Evolutionary conservation across 108 stramenopile genomes (phyloP), one percentile per base, ranked within the genome.

Genomic region (Bacterosira constricta): DNA sequence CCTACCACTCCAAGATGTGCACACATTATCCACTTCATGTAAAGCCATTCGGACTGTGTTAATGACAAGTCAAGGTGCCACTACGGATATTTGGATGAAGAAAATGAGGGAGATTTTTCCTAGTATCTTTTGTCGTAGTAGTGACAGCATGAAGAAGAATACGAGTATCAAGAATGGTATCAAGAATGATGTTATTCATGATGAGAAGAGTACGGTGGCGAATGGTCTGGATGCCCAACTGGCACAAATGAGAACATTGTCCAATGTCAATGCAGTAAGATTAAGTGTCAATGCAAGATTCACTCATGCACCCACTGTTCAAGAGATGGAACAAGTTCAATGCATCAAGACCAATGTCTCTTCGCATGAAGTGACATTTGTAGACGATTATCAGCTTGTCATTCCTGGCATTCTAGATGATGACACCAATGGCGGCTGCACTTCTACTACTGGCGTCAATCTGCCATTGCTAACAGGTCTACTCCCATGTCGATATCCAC

Each of bases 401-500:
- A 37, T 52, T 18, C 23, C 39, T 17, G 50, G 44, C 6, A 27
- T 36, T 3, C n/a, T 44, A 1, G 26, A 63, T 20, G 42, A 63
- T 23, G 27, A 31, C 63, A 18, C 3, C 45, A 42, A 0, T 36
- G 13, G 0, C 55, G 27, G 27, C n/a, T n/a, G n/a, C n/a, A 49
- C 0, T 25, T 1, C 11, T 20, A 32, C 4, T 20, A 23, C 18
- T 46, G 30, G 2, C 15, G 65, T 66, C 46, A 66, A 66, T 29
- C 47, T 66, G 27, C 65, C 65, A 11, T 3, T 66, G 35, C 17
- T 66, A 1, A 37, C 51, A 0, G 65, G 65, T 23, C 11, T 66
- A 23, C 13, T 66, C 13, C 46, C 50, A 49, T 36, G 15, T 8
- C 34, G 65, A 15, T 66, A 66, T 36, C 65, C 65, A 15, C 65